Percentiles rank a stretch among this genome's conserved stretches.
Conservation (phyloP, 2,329 filamentous ascomycete genomes). For the Myotisia sp. region DNA sequence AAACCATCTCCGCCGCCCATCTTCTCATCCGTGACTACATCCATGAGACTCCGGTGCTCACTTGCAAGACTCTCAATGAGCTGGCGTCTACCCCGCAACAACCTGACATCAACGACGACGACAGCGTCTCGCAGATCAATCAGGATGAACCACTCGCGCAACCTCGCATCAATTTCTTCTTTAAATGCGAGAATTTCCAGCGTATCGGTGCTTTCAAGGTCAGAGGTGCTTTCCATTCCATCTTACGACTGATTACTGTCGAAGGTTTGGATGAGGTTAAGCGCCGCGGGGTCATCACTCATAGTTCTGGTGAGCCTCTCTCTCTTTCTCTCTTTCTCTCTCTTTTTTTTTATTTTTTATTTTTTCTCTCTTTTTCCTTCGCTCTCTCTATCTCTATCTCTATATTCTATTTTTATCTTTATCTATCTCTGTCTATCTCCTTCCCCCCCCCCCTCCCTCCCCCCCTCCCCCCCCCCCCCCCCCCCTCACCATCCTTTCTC, state of each 20-base stretch:
- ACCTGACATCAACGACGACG: constrained; percentile 39
- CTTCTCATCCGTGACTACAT: constrained; percentile 58
- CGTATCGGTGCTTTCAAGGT: constrained; percentile 86
- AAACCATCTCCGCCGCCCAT: constrained; percentile 59
- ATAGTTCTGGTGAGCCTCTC: constrained; percentile 66
- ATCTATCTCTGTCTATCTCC: no score
- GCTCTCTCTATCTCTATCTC: no score
- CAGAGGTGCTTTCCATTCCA: constrained; percentile 75
- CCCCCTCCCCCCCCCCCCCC: no score
- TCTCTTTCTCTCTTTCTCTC: no score
- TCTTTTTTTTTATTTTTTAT: no score
- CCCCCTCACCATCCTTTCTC: constrained; percentile 3
- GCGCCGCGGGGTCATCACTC: constrained; percentile 66
- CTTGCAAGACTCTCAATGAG: constrained; percentile 56
- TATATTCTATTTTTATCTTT: no score
- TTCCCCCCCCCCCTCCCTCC: no score
- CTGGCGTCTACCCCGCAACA: constrained; percentile 61
- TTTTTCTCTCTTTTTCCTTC: no score
- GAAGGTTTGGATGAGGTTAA: constrained; percentile 47
- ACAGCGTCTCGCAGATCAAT: no score
- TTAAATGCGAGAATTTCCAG: constrained; percentile 94
- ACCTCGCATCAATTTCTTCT: constrained; percentile 62
- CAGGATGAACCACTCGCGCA: constrained; percentile 43
- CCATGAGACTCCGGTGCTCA: constrained; percentile 71
- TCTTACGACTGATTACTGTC: constrained; percentile 52